A percentile compares a stretch with the other conserved stretches of the same genome.
phyloP scores from a whole-genome alignment of 139 green algal species.

The Coelastrella sp. region DNA sequence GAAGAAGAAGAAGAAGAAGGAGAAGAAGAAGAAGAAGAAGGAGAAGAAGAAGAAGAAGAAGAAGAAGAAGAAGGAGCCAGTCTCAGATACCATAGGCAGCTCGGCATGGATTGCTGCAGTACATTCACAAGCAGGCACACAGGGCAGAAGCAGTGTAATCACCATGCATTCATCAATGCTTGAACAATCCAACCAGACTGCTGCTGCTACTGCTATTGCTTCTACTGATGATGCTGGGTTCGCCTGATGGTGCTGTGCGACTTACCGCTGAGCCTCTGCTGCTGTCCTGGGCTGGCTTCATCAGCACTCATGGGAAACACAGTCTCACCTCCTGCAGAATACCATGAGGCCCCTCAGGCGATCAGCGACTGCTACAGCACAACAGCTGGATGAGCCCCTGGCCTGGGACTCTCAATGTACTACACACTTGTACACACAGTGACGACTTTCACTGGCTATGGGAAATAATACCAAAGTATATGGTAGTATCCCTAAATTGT shows the following conservation, averaged over 20 bases:
- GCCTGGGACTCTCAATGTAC: background rate
- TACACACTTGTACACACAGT: too few species aligned
- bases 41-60: background rate
- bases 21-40: too few species aligned
- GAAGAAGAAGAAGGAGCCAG: background rate
- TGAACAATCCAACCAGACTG: background rate
- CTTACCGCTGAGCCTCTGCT: background rate
- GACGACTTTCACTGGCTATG: too few species aligned
- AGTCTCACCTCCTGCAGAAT: conserved; percentile 13
- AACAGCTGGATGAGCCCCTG: background rate
- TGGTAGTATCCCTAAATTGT: too few species aligned
- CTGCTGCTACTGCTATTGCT: too few species aligned
- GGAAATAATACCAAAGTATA: too few species aligned
- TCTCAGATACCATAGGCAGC: background rate
- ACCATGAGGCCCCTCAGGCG: too few species aligned
- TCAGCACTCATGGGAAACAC: conserved; percentile 8
- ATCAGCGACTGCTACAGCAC: background rate
- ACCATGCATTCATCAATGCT: background rate
- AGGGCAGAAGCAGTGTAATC: background rate
- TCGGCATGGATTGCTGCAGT: background rate
- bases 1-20: too few species aligned
- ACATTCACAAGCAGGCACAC: background rate
- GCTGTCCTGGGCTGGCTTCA: background rate
- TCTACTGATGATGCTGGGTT: too few species aligned
- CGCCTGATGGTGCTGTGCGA: too few species aligned